These are phyloP conservation scores for Fonsecaea pugnacius DNA, from an alignment of 2,329 filamentous ascomycete species.

Conservation along the genomic window DNA sequence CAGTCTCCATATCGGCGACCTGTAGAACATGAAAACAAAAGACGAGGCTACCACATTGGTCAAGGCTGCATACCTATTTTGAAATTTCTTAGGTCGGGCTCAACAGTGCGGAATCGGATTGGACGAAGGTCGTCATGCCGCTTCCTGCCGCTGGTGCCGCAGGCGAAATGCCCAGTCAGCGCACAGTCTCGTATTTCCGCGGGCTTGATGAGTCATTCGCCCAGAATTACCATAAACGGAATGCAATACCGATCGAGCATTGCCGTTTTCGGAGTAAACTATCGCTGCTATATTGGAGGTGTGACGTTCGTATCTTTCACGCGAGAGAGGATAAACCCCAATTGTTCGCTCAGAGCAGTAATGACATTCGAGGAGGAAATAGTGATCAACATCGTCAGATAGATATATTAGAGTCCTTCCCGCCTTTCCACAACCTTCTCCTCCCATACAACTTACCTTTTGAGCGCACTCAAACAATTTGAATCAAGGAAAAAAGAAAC, in stretches of 20 bases:
- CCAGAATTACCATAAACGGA: not conserved
- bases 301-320: not conserved
- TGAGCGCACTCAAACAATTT: not conserved
- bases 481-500: not conserved
- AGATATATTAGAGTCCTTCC: not conserved
- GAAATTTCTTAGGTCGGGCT: conserved; percentile 5
- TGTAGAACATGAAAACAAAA: conserved; percentile 24
- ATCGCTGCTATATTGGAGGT: conserved; percentile 1
- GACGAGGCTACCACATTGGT: not conserved
- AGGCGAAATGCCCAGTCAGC: not conserved
- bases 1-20: conserved; percentile 24
- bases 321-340: too few species aligned
- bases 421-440: not conserved
- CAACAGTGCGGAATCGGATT: not conserved
- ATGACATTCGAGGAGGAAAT: not conserved
- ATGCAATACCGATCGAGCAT: not conserved
- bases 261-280: not conserved
- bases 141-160: conserved; percentile 12
- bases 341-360: too few species aligned
- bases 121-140: not conserved
- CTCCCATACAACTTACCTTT: not conserved
- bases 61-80: conserved; percentile 1
- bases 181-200: too few species aligned
- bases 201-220: not conserved
- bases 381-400: not conserved